Evolutionary conservation across 768 basidiomycete genomes (phyloP), one percentile per base, ranked within the genome.

Genomic region (Dioszegia hungarica): DNA sequence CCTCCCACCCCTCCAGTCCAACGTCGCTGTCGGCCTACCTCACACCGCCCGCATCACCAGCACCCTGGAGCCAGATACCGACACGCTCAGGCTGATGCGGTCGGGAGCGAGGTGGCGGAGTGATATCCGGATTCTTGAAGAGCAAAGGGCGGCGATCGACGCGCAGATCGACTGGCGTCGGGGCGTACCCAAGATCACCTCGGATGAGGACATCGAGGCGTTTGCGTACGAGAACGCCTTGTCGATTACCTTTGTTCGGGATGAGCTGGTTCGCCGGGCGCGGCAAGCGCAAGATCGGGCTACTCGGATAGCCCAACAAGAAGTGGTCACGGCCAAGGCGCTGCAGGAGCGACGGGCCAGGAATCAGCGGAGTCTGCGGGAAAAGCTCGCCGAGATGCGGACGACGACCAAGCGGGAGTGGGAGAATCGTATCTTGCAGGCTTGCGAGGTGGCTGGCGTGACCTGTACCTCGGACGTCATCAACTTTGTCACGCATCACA

Each of bases 191-290:
- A 46, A 33, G 25, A 40, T 70, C 43, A 58, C 19, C 17, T 40
- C 44, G 11, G 48, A 38, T 10, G 50, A 62, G 27, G 59, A 70
- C 27, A 22, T 66, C 5, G 60, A 60, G n/a, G 14, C 46, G 12
- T 49, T 67, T 17, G 65, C 63, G 2, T 70, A 55, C 36, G 56
- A 59, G 22, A 55, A 60, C 34, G 63, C 63, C 14, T 29, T 70
- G 24, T 41, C 66, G 9, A 27, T 46, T 3, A 25, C 39, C 1
- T 63, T 45, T 39, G 59, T 63, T 34, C 60, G 61, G 20, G 39
- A 17, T 3, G 48, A 63, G n/a, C 45, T 70, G 4, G 31, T 29
- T 4, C 39, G 43, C 14, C 22, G 55, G 14, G 45, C 56, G 5
- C 29, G 12, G 0, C 28, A 48, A 12, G 56, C 41, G 14, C 40